Conservation (phyloP, 1,284 basidiomycete genomes). For the Pseudozyma pruni region DNA sequence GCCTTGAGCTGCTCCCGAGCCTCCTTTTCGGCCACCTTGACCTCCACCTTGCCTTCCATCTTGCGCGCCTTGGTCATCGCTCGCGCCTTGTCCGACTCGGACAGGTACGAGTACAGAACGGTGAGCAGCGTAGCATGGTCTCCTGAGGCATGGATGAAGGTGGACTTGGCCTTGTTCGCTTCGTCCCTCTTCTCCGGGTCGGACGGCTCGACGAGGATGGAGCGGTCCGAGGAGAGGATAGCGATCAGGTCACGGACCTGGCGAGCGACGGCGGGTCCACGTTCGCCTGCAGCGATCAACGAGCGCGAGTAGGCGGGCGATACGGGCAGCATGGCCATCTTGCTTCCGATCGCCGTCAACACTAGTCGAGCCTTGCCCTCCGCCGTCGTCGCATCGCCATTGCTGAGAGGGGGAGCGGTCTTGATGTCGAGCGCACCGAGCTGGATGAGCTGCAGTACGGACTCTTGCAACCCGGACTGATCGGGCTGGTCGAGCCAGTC, state of each 20-base stretch:
- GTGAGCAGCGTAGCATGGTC: slow-evolving; percentile 64
- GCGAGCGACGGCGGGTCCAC: slow-evolving; percentile 44
- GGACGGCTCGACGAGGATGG: slow-evolving; percentile 51
- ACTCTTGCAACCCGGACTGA: slow-evolving; percentile 39
- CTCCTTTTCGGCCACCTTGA: slow-evolving; percentile 25
- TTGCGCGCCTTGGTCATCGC: slow-evolving; percentile 7
- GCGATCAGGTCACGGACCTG: slow-evolving; percentile 65
- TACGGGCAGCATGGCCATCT: slow-evolving; percentile 62
- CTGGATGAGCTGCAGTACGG: slow-evolving; percentile 58
- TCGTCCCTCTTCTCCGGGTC: slow-evolving; percentile 58
- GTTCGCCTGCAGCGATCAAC: slow-evolving; percentile 57
- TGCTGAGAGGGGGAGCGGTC: slow-evolving; percentile 2
- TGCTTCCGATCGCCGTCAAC: slow-evolving; percentile 55
- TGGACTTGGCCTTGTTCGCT: slow-evolving; percentile 68
- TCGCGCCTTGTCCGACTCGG: slow-evolving; percentile 26
- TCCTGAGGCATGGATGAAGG: slow-evolving; percentile 53
- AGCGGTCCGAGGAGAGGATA: slow-evolving; percentile 57
- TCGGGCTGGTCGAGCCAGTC: slow-evolving; percentile 64
- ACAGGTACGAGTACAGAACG: slow-evolving; percentile 65
- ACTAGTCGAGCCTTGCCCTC: slow-evolving; percentile 20
- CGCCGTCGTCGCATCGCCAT: slow-evolving; percentile 5
- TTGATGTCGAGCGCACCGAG: slow-evolving; percentile 59
- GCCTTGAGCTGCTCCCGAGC: slow-evolving; percentile 68
- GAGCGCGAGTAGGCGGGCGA: slow-evolving; percentile 58
- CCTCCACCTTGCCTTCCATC: slow-evolving; percentile 6